Evolutionary conservation across 805 yeast genomes (phyloP).

Genomic region (Hanseniaspora osmophila): DNA sequence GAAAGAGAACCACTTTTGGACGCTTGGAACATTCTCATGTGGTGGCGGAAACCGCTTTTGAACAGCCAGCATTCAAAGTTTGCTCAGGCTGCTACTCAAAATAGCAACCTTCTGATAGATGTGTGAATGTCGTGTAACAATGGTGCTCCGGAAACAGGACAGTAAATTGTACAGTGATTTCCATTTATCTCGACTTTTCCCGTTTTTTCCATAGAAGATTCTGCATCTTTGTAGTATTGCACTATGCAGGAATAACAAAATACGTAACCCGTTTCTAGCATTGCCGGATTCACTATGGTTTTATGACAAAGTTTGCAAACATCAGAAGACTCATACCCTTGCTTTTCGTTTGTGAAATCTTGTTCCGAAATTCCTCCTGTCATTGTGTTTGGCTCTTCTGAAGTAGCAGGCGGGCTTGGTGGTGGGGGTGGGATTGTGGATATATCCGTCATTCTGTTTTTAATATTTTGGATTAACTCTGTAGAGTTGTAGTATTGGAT

Average conservation of each 20-base stretch:
- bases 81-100: background rate
- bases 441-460: constrained; percentile 31
- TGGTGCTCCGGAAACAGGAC: constrained; percentile 70
- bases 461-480: constrained; percentile 48
- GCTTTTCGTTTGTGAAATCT: background rate
- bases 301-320: constrained; percentile 60
- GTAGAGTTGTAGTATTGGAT: constrained; percentile 88
- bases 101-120: constrained; percentile 1
- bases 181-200: constrained; percentile 8
- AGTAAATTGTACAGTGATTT: constrained; percentile 40
- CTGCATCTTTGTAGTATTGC: constrained; percentile 22
- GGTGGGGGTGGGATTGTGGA: constrained; percentile 39
- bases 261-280: constrained; percentile 82
- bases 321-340: constrained; percentile 4
- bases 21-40: no score
- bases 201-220: no score
- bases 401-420: constrained; percentile 5
- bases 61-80: no score
- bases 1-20: no score
- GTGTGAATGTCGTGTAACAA: constrained; percentile 17
- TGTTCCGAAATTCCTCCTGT: background rate
- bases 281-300: constrained; percentile 61
- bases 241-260: constrained; percentile 81
- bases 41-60: no score
- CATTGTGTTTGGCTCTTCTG: constrained; percentile 1